Percentiles rank a stretch among this genome's conserved stretches.
Conservation (phyloP, 768 basidiomycete genomes). For the Termitomyces sp. region DNA sequence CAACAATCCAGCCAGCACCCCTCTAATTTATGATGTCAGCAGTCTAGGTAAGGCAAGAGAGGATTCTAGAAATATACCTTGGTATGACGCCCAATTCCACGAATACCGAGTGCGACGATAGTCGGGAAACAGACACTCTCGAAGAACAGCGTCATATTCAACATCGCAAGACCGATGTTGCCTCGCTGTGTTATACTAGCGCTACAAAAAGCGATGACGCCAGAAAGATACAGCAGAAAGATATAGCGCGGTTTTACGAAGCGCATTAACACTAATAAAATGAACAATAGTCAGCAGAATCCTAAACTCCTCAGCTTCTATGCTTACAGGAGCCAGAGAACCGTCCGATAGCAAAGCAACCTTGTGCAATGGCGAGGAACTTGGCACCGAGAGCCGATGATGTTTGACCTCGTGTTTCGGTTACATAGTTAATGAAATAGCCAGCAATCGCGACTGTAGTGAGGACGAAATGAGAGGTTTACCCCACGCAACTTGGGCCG, state of each 20-base stretch:
- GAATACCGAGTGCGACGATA: conserved; percentile 32
- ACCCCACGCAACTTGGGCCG: background rate
- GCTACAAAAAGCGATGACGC: conserved; percentile 28
- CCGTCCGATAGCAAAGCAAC: conserved; percentile 30
- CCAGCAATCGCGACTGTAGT: conserved; percentile 29
- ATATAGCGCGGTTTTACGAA: conserved; percentile 28
- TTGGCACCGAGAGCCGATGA: conserved; percentile 26
- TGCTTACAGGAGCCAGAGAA: conserved; percentile 30
- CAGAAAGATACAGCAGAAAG: conserved; percentile 27
- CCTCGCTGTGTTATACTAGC: conserved; percentile 30
- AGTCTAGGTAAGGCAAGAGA: background rate
- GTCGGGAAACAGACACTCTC: conserved; percentile 37
- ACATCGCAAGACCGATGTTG: conserved; percentile 29
- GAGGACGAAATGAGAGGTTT: background rate
- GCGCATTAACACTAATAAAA: conserved; percentile 25
- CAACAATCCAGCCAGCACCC: conserved; percentile 31
- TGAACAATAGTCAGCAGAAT: background rate
- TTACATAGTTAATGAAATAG: conserved; percentile 35
- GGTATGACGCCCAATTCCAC: conserved; percentile 32
- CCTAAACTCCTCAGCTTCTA: background rate
- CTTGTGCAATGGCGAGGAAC: conserved; percentile 32
- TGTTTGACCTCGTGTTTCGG: conserved; percentile 26
- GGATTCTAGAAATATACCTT: conserved; percentile 14
- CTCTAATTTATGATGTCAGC: conserved; percentile 18
- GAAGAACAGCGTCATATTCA: conserved; percentile 32